Evolutionary conservation across 139 green algal species (phyloP), one percentile per base, ranked within the genome.

Genomic region (Chlorella vulgaris): DNA sequence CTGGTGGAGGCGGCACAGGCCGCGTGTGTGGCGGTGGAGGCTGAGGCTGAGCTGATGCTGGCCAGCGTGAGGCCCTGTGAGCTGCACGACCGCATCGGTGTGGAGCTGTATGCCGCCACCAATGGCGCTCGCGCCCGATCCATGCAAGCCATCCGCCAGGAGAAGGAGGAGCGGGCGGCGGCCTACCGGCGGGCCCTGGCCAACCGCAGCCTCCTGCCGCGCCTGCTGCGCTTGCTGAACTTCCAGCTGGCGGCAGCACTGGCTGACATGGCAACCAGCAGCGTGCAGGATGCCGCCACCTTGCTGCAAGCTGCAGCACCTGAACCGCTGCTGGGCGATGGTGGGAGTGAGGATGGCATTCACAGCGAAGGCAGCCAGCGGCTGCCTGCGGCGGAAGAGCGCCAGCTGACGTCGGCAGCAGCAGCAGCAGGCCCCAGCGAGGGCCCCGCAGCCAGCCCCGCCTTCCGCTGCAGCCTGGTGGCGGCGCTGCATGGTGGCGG

Each of bases 201-300:
- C 2, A n/a, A 60, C 8, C 58, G 39, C 3, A 31, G 4, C 74
- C 26, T 58, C 13, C 55, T 80, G 38, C 74, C 74, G 8, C 74
- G 74, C 58, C 42, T 80, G 31, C 58, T 80, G 55, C 74, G 74
- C 55, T n/a, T 71, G 58, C 58, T 80, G n/a, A 38, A 71, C 74
- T 21, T 80, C 5, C 55, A n/a, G 29, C 58, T 80, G 58, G 26
- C 36, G 6, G 38, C 55, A 3, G 74, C 38, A 1, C 58, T 80
- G 38, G 74, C 39, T 8, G 38, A 58, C n/a, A 55, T 69, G 39
- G 74, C 39, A 26, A 58, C 39, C 3, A 36, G 47, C 74, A 71
- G 38, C 15, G 38, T 55, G 18, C n/a, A 36, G 0, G 60, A 39
- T 28, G 74, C 39, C 4, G 15, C 36, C 22, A n/a, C 15, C 26